Evolutionary conservation across 768 basidiomycete species (phyloP).

Genomic region (Leucosporidium scottii): DNA sequence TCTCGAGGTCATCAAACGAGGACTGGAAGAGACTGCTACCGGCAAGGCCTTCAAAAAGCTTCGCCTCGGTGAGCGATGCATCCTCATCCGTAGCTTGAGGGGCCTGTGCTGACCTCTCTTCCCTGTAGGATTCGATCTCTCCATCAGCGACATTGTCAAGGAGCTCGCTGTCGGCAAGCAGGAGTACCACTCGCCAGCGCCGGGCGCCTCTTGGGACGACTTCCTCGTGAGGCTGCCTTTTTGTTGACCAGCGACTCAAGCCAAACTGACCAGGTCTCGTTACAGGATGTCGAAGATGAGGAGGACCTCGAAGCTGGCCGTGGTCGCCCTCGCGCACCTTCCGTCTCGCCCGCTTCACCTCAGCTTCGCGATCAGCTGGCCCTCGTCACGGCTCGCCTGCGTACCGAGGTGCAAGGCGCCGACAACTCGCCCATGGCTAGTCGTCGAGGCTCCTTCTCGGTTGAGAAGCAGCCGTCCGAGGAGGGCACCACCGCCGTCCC

Average conservation of each 20-base stretch:
- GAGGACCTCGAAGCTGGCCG: neutral
- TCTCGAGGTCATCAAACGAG: slow-evolving; percentile 12
- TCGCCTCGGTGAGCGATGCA: neutral
- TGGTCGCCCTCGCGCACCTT: neutral
- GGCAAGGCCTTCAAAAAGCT: neutral
- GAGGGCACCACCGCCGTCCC: neutral
- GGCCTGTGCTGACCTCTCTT: neutral
- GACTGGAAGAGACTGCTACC: neutral
- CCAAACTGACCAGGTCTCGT: no score
- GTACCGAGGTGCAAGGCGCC: slow-evolving; percentile 4
- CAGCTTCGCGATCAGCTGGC: neutral
- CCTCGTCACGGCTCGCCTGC: neutral
- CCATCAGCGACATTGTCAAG: slow-evolving; percentile 1
- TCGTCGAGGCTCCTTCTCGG: neutral
- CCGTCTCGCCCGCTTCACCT: neutral
- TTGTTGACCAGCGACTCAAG: no score
- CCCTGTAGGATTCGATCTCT: neutral
- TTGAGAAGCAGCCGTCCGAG: neutral
- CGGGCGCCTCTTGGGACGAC: slow-evolving; percentile 11
- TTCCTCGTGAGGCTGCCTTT: neutral
- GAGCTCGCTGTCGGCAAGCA: slow-evolving; percentile 7
- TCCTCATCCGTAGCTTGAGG: no score
- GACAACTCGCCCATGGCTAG: slow-evolving; percentile 6
- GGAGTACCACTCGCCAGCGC: slow-evolving; percentile 15
- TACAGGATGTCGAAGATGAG: neutral